Evolutionary conservation across 1,139 yeast genomes (phyloP), one percentile per base, ranked within the genome.

Genomic region (Debaryomycetaceae sp.): DNA sequence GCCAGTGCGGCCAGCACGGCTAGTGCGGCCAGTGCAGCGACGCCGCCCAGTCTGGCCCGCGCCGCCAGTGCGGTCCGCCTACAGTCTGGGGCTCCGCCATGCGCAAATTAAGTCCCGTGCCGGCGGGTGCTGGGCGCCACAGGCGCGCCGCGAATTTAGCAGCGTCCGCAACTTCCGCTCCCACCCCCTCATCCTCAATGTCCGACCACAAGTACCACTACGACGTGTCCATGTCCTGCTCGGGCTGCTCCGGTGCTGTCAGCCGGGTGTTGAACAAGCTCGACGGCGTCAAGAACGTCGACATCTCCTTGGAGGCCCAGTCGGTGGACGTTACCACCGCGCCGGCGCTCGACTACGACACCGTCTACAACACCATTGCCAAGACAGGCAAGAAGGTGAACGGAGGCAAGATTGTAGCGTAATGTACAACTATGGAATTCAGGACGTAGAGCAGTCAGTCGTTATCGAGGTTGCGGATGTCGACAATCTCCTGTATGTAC

Each of bases 381-480:
- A 91, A 89, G 66, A 88, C 97, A 2, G 98, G 98, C 19, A 91
- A 89, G 66, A 77, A 78, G 47, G 83, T 91, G 37, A 66, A 71
- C 36, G 69, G 70, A 18, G 95, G 96, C 8, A 68, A 71, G 36
- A 58, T 65, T 19, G 50, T 72, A 40, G 44, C 46, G 34, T 58
- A 52, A 33, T 9, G 32, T 28, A 18, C 18, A 8, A 44, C 33
- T 10, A 9, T 12, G 16, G n/a, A n/a, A n/a, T n/a, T n/a, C n/a
- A n/a, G n/a, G n/a, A n/a, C n/a, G n/a, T n/a, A n/a, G n/a, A n/a
- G 10, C 9, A 19, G 5, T 18, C 17, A 30, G n/a, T 30, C 33
- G n/a, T 30, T 30, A 22, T 30, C 33, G 16, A 30, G 17, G 23
- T 30, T 30, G 13, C 33, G 15, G 17, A 30, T 30, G 17, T 30